phyloP scores from a whole-genome alignment of 139 green algal genomes.

The Chlorella sp. region DNA sequence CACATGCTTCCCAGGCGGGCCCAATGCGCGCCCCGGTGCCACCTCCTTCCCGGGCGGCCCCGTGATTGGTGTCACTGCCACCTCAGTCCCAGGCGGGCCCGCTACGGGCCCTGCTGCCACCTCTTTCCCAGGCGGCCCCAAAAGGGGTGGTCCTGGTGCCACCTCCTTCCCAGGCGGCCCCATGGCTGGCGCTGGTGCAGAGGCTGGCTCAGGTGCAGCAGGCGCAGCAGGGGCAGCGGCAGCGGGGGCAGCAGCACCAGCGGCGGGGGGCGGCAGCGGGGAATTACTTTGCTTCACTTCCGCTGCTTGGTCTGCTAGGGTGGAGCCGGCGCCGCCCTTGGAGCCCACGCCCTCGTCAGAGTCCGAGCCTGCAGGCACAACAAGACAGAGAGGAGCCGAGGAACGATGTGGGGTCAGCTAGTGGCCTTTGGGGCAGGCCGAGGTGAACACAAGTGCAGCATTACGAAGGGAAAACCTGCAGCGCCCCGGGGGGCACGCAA shows the following conservation, averaged over 20 bases:
- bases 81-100: too few relatives aligned
- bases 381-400: background rate
- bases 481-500: background rate
- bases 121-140: too few relatives aligned
- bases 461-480: background rate
- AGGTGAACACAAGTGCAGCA: background rate
- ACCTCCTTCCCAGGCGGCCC: background rate
- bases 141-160: background rate
- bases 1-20: too few relatives aligned
- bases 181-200: background rate
- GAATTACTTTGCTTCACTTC: constrained; percentile 33
- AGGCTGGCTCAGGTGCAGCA: background rate
- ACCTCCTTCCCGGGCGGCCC: too few relatives aligned
- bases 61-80: too few relatives aligned
- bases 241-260: background rate
- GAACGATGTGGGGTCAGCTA: background rate
- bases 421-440: background rate
- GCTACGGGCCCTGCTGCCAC: too few relatives aligned
- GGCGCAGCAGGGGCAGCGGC: background rate
- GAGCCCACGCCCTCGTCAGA: constrained; percentile 50
- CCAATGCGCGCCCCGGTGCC: too few relatives aligned
- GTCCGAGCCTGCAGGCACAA: constrained; percentile 18
- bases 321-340: constrained; percentile 49
- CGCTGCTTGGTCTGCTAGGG: constrained; percentile 20
- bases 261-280: background rate